These are phyloP conservation scores for Fraxinus floribunda DNA, from an alignment of 305 asterid species.

Conservation along the genomic window DNA sequence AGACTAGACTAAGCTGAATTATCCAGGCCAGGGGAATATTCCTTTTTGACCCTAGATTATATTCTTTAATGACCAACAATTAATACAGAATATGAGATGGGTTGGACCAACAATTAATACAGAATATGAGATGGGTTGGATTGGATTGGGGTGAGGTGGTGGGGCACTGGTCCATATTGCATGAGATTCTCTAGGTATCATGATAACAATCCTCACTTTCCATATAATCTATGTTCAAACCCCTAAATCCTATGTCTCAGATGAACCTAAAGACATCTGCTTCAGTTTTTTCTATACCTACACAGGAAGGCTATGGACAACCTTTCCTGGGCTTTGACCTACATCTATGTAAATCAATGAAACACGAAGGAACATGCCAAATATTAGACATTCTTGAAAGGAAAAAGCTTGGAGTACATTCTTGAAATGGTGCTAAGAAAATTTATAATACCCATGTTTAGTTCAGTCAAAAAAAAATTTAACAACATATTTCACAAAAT, in stretches of 20 bases:
- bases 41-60: neutral
- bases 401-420: no score
- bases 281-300: neutral
- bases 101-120: neutral
- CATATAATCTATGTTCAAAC: constrained; percentile 12
- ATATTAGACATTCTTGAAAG: neutral
- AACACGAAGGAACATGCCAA: neutral
- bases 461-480: no score
- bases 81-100: neutral
- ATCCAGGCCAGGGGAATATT: neutral
- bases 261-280: neutral
- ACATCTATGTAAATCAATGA: neutral
- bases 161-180: constrained; percentile 21
- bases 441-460: neutral
- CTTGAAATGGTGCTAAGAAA: neutral
- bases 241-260: constrained; percentile 2
- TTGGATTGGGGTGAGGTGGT: neutral
- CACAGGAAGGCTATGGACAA: neutral
- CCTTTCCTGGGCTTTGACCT: neutral
- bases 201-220: constrained; percentile 1
- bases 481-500: no score
- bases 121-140: neutral
- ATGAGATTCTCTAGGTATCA: constrained; percentile 13
- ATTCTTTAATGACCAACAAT: neutral
- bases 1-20: neutral